Evolutionary conservation across 192 early-diverging fungal species (phyloP), one percentile per base, ranked within the genome.

Genomic region (Kickxella alabastrina): DNA sequence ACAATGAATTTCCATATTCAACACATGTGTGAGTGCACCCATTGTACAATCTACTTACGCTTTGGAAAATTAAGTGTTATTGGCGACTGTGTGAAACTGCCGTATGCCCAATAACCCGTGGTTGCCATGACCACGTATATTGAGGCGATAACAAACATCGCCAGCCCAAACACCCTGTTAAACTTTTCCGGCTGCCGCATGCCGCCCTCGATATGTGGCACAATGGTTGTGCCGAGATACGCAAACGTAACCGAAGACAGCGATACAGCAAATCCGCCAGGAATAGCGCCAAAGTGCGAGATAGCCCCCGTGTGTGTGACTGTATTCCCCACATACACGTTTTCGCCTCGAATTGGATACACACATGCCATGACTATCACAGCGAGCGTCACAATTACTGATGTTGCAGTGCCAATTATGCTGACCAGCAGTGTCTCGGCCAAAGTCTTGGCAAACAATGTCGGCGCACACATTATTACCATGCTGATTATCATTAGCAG

Each of bases 341-440:
- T 39, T 19, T 62, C 62, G 10, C 72, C 64, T 45, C 49, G 28
- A 38, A 74, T 65, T 3, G 70, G 63, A 32, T 62, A 74, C 3
- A 59, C 6, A 25, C 58, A 62, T 1, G 80, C 54, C 25, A 83
- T 72, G 14, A 75, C 64, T 25, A 79, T 72, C 1, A 86, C 48
- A 0, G 85, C 74, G 29, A 87, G 69, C 0, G 76, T 58, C 34
- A 87, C 81, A 1, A 87, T 82, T 2, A 80, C 47, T 4, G 88
- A 59, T 0, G 89, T 87, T 1, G 83, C 70, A 0, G 81, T 54
- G 17, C 86, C 89, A 27, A 87, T 77, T 3, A 83, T 66, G 48
- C 82, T 83, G n/a, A 83, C 57, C 26, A 86, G 27, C 26, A 84
- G 79, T 3, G 88, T 79, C 57, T 91, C 89, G 32, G 85, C 88